Percentiles rank a stretch among this genome's conserved stretches.
phyloP scores from a whole-genome alignment of 2,329 filamentous ascomycete species.

The Moelleriella libera region DNA sequence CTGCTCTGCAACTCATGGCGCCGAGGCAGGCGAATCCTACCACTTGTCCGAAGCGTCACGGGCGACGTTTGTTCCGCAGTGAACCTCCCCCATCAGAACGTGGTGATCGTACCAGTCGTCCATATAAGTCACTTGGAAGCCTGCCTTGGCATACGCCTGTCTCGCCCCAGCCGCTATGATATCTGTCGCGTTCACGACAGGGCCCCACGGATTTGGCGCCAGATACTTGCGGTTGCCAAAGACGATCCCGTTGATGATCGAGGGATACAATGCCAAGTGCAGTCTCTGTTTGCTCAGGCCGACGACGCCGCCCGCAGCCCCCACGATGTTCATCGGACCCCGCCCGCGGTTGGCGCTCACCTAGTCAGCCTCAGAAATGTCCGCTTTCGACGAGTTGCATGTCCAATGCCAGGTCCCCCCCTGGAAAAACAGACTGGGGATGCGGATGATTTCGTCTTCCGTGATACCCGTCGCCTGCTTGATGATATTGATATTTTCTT shows the following conservation, averaged over 20 bases:
- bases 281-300: no score
- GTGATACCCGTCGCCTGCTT: constrained; percentile 10
- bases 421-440: constrained; percentile 9
- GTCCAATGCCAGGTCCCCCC: not conserved
- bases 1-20: not conserved
- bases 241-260: not conserved
- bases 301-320: constrained; percentile 5
- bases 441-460: constrained; percentile 8
- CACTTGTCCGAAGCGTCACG: constrained; percentile 2
- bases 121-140: constrained; percentile 1
- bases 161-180: constrained; percentile 9
- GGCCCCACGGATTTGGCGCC: constrained; percentile 1
- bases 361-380: not conserved
- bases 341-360: not conserved
- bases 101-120: constrained; percentile 9
- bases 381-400: not conserved
- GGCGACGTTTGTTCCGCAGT: constrained; percentile 10
- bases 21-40: not conserved
- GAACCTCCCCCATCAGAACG: constrained; percentile 10
- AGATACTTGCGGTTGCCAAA: not conserved
- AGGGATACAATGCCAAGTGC: not conserved
- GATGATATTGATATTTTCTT: constrained; percentile 8
- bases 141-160: constrained; percentile 9
- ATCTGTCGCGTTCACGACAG: constrained; percentile 7
- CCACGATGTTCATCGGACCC: constrained; percentile 3